Base-by-base conservation (phyloP, 2,329 filamentous ascomycete genomes). In the Ascochyta lentis region DNA sequence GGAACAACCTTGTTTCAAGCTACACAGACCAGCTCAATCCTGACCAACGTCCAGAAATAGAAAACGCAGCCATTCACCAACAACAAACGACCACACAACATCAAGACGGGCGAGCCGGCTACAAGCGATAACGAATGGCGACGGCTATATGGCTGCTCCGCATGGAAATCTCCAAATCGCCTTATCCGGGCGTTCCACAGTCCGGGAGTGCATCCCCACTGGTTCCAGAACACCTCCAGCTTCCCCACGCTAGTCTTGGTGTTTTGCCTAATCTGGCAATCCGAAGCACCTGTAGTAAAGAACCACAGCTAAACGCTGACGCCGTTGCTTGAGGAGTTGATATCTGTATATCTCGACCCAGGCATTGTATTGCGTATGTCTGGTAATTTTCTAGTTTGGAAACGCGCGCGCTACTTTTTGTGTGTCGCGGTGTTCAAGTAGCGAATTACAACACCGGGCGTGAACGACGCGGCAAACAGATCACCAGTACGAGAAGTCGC, bases 401-500 rank as follows among this genome's bases (percentile, higher is more conserved):
- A 19, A 19, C 19, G 19, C 2, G 19, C 19, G 19, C 19, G 19
- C 19, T 19, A 19, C 19, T 19, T 3, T 19, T 3, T 19, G 19
- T 19, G 19, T 19, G 19, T 19, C 19, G 19, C 2, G 2, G 19
- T 19, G 19, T 19, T 19, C 19, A 19, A 19, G 19, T 19, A 19
- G 19, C 19, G 19, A 19, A 19, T 19, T 19, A 53, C 6, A 26
- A 49, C 49, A 45, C 39, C 51, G 10, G 45, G 40, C 22, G 23
- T 45, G n/a, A 49, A 40, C 15, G 45, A 45, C 2, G 8, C 40
- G 29, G n/a, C 27, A 9, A 49, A 49, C 13, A 34, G 45, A 15
- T 60, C 61, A 22, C 66, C 63, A 3, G 56, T 65, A 66, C 23
- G 59, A n/a, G 54, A 61, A 12, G 59, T 56, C 19, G 59, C 59